phyloP scores from a whole-genome alignment of 192 early-diverging fungal genomes.

The Entrophospora sp. region DNA sequence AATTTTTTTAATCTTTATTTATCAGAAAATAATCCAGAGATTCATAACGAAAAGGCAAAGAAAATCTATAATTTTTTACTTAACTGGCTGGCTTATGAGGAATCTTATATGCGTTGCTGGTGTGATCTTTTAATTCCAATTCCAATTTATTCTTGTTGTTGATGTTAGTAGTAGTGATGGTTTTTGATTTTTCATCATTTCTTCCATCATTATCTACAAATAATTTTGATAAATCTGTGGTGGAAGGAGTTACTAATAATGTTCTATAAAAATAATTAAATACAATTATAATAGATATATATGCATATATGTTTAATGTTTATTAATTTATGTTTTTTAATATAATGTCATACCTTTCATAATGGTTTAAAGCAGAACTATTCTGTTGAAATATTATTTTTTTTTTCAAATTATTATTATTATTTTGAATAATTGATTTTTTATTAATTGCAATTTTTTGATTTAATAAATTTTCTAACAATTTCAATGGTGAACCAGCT shows the following conservation, averaged over 20 bases:
- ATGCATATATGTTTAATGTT: too few species aligned
- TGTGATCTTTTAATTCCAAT: constrained; percentile 25
- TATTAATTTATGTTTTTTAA: neutral
- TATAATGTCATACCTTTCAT: constrained; percentile 19
- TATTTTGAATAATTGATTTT: too few species aligned
- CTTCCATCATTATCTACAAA: constrained; percentile 15
- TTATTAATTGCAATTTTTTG: constrained; percentile 15
- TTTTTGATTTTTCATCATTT: constrained; percentile 20
- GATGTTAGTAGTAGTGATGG: neutral
- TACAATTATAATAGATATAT: neutral
- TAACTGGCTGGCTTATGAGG: too few species aligned
- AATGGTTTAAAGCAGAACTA: constrained; percentile 8
- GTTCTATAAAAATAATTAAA: constrained; percentile 26
- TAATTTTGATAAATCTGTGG: constrained; percentile 26
- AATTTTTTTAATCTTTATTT: too few species aligned
- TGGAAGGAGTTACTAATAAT: constrained; percentile 45
- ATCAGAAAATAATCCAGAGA: too few species aligned
- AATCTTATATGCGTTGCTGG: too few species aligned
- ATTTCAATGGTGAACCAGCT: constrained; percentile 11
- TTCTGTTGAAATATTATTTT: constrained; percentile 23
- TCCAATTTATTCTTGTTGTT: neutral
- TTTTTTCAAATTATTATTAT: constrained; percentile 6
- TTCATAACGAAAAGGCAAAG: too few species aligned
- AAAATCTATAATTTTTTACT: too few species aligned
- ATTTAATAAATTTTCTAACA: constrained; percentile 14